Evolutionary conservation across 2,329 filamentous ascomycete genomes (phyloP).

Genomic region (Aspergillus fischeri): DNA sequence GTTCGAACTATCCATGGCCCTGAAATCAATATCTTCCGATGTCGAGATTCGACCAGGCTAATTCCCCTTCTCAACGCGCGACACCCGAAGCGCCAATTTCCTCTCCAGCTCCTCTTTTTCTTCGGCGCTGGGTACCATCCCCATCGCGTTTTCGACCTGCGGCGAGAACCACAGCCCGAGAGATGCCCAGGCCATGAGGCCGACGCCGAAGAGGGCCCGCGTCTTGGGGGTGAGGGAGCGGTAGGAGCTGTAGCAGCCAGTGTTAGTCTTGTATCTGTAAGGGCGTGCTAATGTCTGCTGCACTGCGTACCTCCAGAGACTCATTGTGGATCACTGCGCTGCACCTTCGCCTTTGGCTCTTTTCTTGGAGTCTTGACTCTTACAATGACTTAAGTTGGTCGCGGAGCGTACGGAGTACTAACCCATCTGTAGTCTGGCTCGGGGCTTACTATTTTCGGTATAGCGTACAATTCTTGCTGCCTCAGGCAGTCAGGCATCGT

Average conservation of each 20-base stretch:
- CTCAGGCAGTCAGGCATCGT: background rate
- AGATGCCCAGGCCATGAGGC: conserved; percentile 71
- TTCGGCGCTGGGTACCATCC: conserved; percentile 66
- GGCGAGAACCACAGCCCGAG: conserved; percentile 71
- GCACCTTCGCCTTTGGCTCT: background rate
- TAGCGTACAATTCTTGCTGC: background rate
- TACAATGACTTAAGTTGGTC: background rate
- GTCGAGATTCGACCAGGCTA: conserved; percentile 1
- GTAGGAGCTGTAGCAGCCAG: conserved; percentile 54
- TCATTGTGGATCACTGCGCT: conserved; percentile 21
- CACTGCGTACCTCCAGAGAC: conserved; percentile 35
- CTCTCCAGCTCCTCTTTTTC: conserved; percentile 64
- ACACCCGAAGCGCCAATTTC: conserved; percentile 33
- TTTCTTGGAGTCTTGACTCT: background rate
- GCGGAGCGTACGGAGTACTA: background rate
- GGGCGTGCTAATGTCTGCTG: background rate
- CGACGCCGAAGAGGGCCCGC: conserved; percentile 66
- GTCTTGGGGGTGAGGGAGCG: conserved; percentile 66
- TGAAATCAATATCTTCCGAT: too few relatives aligned
- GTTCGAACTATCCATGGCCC: too few relatives aligned
- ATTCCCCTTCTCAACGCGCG: conserved; percentile 29
- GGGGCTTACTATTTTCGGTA: background rate
- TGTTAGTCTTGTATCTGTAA: background rate
- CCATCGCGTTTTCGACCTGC: conserved; percentile 67
- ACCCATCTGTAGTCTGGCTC: background rate